These are phyloP conservation scores for Alternaria triticimaculans DNA, from an alignment of 2,329 filamentous ascomycete genomes.

Conservation along the genomic window DNA sequence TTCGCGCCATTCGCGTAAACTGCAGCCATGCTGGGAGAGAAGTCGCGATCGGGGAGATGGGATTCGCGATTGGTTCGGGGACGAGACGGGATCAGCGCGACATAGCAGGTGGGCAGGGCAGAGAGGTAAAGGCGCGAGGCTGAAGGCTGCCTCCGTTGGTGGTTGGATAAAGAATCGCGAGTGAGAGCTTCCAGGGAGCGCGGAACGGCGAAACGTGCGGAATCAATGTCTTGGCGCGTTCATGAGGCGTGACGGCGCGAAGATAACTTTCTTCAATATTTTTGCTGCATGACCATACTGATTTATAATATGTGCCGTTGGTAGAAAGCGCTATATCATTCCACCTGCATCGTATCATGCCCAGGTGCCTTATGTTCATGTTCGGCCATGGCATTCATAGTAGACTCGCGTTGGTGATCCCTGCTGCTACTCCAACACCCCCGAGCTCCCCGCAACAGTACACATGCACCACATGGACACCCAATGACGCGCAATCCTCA, in stretches of 20 bases:
- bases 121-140: conserved; percentile 19
- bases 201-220: conserved; percentile 21
- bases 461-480: conserved; percentile 3
- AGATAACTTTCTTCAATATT: not conserved
- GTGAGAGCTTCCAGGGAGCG: conserved; percentile 19
- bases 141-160: conserved; percentile 24
- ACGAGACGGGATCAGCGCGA: conserved; percentile 21
- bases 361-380: not conserved
- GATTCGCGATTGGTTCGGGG: not conserved
- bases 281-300: not conserved
- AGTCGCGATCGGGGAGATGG: conserved; percentile 15
- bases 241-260: not conserved
- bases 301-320: too few relatives aligned
- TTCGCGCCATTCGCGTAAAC: conserved; percentile 57
- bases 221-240: conserved; percentile 22
- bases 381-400: not conserved
- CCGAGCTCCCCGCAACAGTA: conserved; percentile 37
- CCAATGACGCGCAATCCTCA: conserved; percentile 18
- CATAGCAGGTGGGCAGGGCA: conserved; percentile 23
- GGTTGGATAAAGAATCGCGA: conserved; percentile 23
- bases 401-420: conserved; percentile 11
- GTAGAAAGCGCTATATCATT: not conserved
- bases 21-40: conserved; percentile 55
- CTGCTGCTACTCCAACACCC: conserved; percentile 30
- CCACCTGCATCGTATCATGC: not conserved